phyloP scores from a whole-genome alignment of 352 stramenopile genomes.

The Phytopythium cucurbitacearum region DNA sequence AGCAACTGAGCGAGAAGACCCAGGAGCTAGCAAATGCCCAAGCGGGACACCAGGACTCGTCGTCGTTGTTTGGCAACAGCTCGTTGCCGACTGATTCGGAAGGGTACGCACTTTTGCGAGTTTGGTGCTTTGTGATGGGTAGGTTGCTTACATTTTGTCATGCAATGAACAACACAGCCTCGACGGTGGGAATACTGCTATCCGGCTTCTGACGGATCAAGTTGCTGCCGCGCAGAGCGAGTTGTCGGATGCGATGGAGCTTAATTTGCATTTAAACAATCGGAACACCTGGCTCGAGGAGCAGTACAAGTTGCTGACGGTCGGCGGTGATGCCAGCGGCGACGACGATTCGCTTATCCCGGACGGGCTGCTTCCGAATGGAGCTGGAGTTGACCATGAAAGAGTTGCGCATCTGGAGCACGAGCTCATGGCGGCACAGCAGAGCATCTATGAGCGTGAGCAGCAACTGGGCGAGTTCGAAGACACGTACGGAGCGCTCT shows the following conservation, averaged over 20 bases:
- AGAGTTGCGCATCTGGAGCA: constrained; percentile 27
- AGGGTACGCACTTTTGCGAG: constrained; percentile 25
- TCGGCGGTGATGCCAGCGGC: constrained; percentile 16
- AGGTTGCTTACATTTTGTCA: background rate
- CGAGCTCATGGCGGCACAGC: constrained; percentile 33
- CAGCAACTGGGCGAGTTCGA: constrained; percentile 31
- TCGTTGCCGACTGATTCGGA: constrained; percentile 23
- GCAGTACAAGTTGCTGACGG: constrained; percentile 47
- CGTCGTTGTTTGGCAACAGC: constrained; percentile 8
- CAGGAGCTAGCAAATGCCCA: constrained; percentile 42
- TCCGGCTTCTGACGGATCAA: constrained; percentile 69
- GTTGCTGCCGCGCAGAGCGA: constrained; percentile 64
- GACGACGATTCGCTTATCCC: constrained; percentile 15
- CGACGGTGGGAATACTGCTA: constrained; percentile 36
- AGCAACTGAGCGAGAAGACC: constrained; percentile 56
- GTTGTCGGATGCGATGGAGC: constrained; percentile 77
- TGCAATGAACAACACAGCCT: constrained; percentile 9
- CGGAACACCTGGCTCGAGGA: constrained; percentile 79
- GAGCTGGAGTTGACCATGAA: constrained; percentile 16
- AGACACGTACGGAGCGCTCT: constrained; percentile 35
- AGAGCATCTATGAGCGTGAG: constrained; percentile 22
- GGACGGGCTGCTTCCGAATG: constrained; percentile 11
- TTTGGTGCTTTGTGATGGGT: background rate
- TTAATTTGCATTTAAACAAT: constrained; percentile 78
- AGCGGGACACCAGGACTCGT: constrained; percentile 14